Evolutionary conservation across 2,329 filamentous ascomycete genomes (phyloP), one percentile per base, ranked within the genome.

Genomic region (Colletotrichum sp.): DNA sequence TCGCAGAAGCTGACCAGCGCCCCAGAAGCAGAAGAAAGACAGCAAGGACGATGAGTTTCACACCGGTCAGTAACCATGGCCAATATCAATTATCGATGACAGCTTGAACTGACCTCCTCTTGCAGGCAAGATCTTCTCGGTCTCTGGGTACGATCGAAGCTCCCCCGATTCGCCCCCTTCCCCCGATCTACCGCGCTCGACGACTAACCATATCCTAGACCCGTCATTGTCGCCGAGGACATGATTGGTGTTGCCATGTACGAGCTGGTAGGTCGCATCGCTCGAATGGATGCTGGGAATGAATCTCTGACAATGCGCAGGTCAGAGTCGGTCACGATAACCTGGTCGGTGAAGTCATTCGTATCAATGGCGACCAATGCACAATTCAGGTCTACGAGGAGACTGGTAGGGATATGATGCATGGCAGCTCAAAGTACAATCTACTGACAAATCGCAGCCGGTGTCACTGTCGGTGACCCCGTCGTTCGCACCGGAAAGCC

Each of bases 191-290:
- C 34, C 32, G 55, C 69, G 52, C 66, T 28, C 71, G 69, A 79
- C 77, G 76, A 77, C 78, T 78, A 67, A 78, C 52, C 64, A 21
- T 44, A 39, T 64, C 60, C 59, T 79, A 94, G 95, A 80, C 97
- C 97, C 84, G 97, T 99, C 90, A 94, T 99, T 82, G 92, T 99
- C 81, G 97, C 96, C 85, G 96, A 99, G 89, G 94, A 98, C 87
- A 98, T 99, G 96, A 95, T 96, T 84, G 97, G 97, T 86, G 97
- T 97, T 91, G 96, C 97, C 86, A 99, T 99, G 97, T 98, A 99
- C 92, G 97, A 99, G 89, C 91, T 99, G 89, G 96, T 96, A 90
- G 81, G 92, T 86, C 65, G 30, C 16, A 32, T 21, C 12, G 57
- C 10, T 30, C 26, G 28, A 32, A 57, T 28, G 44, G 16, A 30